Evolutionary conservation across 208 protist genomes (phyloP).

Genomic region (Trypanosoma congolense): DNA sequence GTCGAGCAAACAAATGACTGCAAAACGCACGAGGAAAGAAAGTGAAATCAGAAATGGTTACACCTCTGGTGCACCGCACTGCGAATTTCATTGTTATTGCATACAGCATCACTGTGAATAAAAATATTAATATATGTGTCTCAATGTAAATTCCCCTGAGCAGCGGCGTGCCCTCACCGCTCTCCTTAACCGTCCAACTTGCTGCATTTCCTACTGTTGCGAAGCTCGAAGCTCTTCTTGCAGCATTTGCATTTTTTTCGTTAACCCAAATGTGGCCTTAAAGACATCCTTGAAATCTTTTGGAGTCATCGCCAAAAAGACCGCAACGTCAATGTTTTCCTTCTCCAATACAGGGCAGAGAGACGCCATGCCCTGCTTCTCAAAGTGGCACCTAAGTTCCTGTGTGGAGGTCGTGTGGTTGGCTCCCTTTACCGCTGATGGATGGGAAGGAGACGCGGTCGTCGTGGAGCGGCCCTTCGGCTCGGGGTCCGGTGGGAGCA

Average conservation of each 20-base stretch:
- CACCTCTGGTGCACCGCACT: too few species aligned
- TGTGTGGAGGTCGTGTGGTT: conserved; percentile 36
- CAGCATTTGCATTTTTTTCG: conserved; percentile 69
- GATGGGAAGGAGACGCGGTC: not conserved
- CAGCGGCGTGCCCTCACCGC: too few species aligned
- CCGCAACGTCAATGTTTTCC: conserved; percentile 74
- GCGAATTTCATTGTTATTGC: too few species aligned
- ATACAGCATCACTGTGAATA: too few species aligned
- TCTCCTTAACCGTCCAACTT: not conserved
- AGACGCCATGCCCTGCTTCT: conserved; percentile 52
- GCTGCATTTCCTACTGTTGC: not conserved
- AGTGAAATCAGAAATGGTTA: too few species aligned
- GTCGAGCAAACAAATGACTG: too few species aligned
- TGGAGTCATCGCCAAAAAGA: conserved; percentile 76
- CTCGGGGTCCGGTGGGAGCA: conserved; percentile 36
- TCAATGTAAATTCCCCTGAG: too few species aligned
- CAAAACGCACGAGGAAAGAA: too few species aligned
- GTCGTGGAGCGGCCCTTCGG: not conserved
- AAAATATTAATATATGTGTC: too few species aligned
- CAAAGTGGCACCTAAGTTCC: conserved; percentile 51
- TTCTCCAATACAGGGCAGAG: conserved; percentile 35
- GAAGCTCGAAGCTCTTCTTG: conserved; percentile 54
- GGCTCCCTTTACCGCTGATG: conserved; percentile 6
- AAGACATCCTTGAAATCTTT: conserved; percentile 70
- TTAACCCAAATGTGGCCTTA: conserved; percentile 76